Conservation (phyloP, 2,329 filamentous ascomycete species). For the Paecilomyces sp. region DNA sequence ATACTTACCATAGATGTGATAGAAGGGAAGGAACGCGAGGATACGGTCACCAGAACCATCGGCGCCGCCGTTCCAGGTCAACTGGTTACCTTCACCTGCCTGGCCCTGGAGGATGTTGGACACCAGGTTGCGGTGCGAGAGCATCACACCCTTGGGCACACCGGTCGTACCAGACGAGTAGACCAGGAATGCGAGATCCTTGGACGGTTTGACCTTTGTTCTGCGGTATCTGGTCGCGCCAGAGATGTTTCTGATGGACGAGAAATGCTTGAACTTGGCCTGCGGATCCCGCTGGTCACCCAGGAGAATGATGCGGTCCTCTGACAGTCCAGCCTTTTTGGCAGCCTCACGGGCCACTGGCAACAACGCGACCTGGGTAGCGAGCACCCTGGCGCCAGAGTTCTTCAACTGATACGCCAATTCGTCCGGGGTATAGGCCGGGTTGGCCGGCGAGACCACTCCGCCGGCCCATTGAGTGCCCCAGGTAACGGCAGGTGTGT, state of each 20-base stretch:
- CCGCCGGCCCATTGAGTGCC: conserved; percentile 80
- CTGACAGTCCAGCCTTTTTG: conserved; percentile 59
- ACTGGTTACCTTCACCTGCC: conserved; percentile 47
- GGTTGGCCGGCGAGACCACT: conserved; percentile 77
- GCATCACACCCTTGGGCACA: conserved; percentile 82
- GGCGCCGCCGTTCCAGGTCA: conserved; percentile 52
- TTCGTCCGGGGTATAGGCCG: conserved; percentile 76
- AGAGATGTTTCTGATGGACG: conserved; percentile 58
- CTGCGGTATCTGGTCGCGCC: conserved; percentile 53
- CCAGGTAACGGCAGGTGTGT: conserved; percentile 69
- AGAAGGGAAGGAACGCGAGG: conserved; percentile 78
- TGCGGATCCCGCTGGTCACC: conserved; percentile 55
- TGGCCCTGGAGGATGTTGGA: conserved; percentile 59
- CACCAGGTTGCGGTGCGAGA: conserved; percentile 76
- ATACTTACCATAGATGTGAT: conserved; percentile 73
- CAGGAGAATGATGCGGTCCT: conserved; percentile 67
- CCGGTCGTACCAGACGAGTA: conserved; percentile 90
- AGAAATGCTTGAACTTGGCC: conserved; percentile 63
- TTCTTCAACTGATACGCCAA: conserved; percentile 78
- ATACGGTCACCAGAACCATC: conserved; percentile 63
- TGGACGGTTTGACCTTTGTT: conserved; percentile 57
- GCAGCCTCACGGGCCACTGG: conserved; percentile 61
- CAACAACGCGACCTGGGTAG: conserved; percentile 65
- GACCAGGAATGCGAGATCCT: conserved; percentile 75
- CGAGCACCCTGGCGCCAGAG: conserved; percentile 64